Base-by-base conservation (phyloP, 2,329 filamentous ascomycete genomes). In the Trichocomaceae sp. region DNA sequence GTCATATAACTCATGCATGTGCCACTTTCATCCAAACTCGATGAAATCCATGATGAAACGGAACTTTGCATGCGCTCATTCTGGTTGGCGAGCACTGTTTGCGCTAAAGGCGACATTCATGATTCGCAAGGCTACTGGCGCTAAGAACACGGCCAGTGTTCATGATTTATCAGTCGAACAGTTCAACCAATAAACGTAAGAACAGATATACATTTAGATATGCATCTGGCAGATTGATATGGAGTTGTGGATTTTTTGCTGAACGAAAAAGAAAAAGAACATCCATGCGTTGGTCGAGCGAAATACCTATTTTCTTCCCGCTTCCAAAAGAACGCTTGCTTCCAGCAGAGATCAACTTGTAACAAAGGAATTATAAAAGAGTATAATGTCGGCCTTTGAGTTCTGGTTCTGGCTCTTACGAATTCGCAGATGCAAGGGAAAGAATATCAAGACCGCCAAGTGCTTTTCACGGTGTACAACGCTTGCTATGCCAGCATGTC, bases 271-370 rank as follows among this genome's bases (percentile, higher is more conserved):
- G 13, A 9, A 7, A 2, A 42, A 10, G 10, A 35, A 42, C 12
- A 19, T 22, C 39, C 20, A 42, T 42, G 22, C 22, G 39, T 42
- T 42, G 2, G 39, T 19, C 22, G 17, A 22, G 17, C 17, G 19
- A 10, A 42, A 12, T 20, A 42, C 39, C 20, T 42, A n/a, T 42
- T 42, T 42, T 41, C 5, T 31, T 50, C 42, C 5, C 19, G 37
- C 50, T 46, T 29, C 50, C 50, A 46, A 46, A 22, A 33, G 41
- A 52, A 52, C 50, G 50, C 50, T 52, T 46, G 50, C 50, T 46
- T 52, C 8, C 6, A 39, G 35, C 35, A 39, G n/a, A 17, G 35
- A 39, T 39, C n/a, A 39, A 39, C 7, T 39, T 17, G 41, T 17
- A 9, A 35, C 22, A 46, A 15, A 46, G 37, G 8, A 52, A 19